Base-by-base conservation (phyloP, 139 green algal species). In the Closterium sp. region DNA sequence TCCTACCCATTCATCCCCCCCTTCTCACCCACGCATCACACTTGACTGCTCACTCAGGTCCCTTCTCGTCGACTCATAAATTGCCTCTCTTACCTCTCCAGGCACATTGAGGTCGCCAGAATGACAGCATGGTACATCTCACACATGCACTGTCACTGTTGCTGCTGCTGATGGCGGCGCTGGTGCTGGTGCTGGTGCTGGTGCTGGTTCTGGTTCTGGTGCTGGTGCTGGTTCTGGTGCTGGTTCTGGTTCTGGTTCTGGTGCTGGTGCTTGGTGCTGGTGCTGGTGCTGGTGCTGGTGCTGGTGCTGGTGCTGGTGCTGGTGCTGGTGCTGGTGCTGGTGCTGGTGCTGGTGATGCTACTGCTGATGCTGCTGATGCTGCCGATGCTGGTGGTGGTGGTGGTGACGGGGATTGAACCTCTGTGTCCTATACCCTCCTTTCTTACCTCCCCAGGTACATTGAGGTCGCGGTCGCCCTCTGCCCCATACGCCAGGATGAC, bases 401-500 rank as follows among this genome's bases (percentile, higher is more conserved):
- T 76, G 55, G 12, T 76, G 55, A 76, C 16, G 16, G 23, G 55
- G 55, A 76, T 76, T 76, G n/a, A n/a, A n/a, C n/a, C n/a, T n/a
- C n/a, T n/a, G n/a, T n/a, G n/a, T n/a, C n/a, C n/a, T n/a, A n/a
- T n/a, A n/a, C n/a, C 55, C 55, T 4, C 25, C 25, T 76, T 76
- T 34, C 91, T 64, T 87, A 95, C 96, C 96, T 98, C 97, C 0
- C 97, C 97, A 19, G 96, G 95, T 4, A 99, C 93, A 23, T 94
- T 93, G 33, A 99, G 95, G 28, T 90, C 91, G 12, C 95, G 91
- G 94, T 99, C 97, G 88, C 95, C 96, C 90, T 99, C 97, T 38
- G 98, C 97, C 0, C 98, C 98, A 90, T 97, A 98, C 2, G 96
- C 94, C 35, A 99, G 94, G 19, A 99, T 94, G 23, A 99, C 30